Conservation (phyloP, 108 stramenopile genomes). For the Nitzschia sp. region DNA sequence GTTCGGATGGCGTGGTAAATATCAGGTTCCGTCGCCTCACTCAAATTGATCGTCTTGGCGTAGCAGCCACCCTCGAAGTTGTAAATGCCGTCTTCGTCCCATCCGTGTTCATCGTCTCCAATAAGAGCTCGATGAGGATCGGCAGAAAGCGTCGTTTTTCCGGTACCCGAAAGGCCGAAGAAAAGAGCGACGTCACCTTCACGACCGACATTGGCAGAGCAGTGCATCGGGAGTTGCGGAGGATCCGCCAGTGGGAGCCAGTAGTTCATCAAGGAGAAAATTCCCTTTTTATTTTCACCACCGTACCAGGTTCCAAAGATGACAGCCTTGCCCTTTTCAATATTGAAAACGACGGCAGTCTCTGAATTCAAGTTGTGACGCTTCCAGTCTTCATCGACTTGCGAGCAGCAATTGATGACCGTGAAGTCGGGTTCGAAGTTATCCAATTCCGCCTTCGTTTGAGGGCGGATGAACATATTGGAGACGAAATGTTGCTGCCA, state of each 20-base stretch:
- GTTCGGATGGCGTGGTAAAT: conserved; percentile 95
- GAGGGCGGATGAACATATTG: conserved; percentile 98
- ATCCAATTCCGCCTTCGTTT: conserved; percentile 63
- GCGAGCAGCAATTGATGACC: conserved; percentile 95
- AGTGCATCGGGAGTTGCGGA: conserved; percentile 96
- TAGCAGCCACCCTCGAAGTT: conserved; percentile 99
- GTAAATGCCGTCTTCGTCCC: conserved; percentile 97
- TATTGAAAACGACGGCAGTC: conserved; percentile 95
- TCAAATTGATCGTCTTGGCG: conserved; percentile 96
- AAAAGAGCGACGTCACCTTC: conserved; percentile 92
- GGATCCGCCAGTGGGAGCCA: conserved; percentile 90
- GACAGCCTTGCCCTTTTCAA: conserved; percentile 92
- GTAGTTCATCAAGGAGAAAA: conserved; percentile 98
- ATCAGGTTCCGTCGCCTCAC: conserved; percentile 95
- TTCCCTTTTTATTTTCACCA: conserved; percentile 99
- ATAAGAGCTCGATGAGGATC: conserved; percentile 94
- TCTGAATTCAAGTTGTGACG: conserved; percentile 90
- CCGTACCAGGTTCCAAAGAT: conserved; percentile 98
- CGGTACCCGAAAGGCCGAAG: conserved; percentile 95
- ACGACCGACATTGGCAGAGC: conserved; percentile 95
- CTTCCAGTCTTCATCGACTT: conserved; percentile 90
- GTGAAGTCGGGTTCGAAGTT: conserved; percentile 95
- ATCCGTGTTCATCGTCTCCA: conserved; percentile 97
- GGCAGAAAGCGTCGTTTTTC: conserved; percentile 96
- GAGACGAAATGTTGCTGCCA: conserved; percentile 93